Percentiles rank a stretch among this genome's conserved stretches.
phyloP scores from a whole-genome alignment of 169 alveolate species.

The Pseudocohnilembus persalinus region DNA sequence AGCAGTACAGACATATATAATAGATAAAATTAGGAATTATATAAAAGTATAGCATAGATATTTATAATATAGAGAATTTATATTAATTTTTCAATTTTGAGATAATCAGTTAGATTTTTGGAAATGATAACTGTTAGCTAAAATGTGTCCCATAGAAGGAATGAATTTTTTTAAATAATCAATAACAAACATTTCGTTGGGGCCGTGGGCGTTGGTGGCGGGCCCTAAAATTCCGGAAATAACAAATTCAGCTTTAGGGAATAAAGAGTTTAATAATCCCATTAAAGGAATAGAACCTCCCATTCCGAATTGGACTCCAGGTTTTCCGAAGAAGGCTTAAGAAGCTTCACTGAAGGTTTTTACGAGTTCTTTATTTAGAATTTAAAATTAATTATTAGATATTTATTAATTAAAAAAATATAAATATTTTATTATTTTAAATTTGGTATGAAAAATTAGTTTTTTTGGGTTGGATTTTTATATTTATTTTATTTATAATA shows the following conservation, averaged over 20 bases:
- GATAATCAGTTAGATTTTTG: not conserved
- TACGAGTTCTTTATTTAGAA: conserved; percentile 28
- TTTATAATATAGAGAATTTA: too few relatives aligned
- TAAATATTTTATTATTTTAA: not conserved
- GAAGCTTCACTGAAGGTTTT: conserved; percentile 46
- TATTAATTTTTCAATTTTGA: too few relatives aligned
- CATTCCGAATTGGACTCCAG: conserved; percentile 46
- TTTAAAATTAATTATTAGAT: not conserved
- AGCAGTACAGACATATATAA: too few relatives aligned
- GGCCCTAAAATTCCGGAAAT: conserved; percentile 77
- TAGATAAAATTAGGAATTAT: too few relatives aligned
- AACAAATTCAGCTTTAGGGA: conserved; percentile 72
- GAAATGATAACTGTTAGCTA: conserved; percentile 11
- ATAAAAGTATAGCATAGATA: too few relatives aligned
- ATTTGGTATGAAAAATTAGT: not conserved
- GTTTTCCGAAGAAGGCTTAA: conserved; percentile 36
- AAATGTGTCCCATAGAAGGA: conserved; percentile 51
- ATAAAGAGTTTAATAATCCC: conserved; percentile 52
- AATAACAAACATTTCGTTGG: conserved; percentile 73
- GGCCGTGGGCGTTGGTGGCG: conserved; percentile 75
- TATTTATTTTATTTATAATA: not conserved
- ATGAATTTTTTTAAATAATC: conserved; percentile 57
- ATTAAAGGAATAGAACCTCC: conserved; percentile 83
- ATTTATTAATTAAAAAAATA: not conserved
- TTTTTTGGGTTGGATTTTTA: not conserved